These are phyloP conservation scores for Primulina eburnea DNA, from an alignment of 257 asterid species.

Conservation along the genomic window DNA sequence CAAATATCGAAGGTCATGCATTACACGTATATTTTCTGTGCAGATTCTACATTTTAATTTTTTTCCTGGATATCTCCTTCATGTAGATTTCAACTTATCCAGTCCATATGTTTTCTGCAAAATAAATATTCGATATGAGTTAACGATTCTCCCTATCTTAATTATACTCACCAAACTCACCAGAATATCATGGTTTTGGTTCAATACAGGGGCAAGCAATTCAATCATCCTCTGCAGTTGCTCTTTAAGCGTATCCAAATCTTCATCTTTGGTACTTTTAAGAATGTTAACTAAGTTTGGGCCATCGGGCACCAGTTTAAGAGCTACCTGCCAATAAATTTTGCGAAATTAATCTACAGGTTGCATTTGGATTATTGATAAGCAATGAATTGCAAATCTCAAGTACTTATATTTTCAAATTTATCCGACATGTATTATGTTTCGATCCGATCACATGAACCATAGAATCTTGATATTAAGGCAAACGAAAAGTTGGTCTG, in stretches of 20 bases:
- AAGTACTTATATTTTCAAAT: too few relatives aligned
- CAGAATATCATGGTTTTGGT: constrained; percentile 49
- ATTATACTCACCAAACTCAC: constrained; percentile 29
- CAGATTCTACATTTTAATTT: too few relatives aligned
- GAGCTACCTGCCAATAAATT: constrained; percentile 49
- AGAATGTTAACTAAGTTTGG: constrained; percentile 42
- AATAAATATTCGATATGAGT: background rate
- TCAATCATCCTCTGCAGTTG: constrained; percentile 47
- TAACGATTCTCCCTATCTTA: background rate
- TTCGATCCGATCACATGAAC: too few relatives aligned
- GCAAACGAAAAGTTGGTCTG: background rate
- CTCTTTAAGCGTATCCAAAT: constrained; percentile 44
- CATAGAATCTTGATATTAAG: background rate
- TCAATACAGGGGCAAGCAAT: constrained; percentile 47
- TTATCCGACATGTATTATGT: too few relatives aligned
- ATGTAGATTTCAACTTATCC: constrained; percentile 64
- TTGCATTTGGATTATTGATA: too few relatives aligned
- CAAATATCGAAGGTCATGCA: too few relatives aligned
- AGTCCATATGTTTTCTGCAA: constrained; percentile 53
- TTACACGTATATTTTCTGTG: too few relatives aligned
- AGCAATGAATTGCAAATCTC: too few relatives aligned
- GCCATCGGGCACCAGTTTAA: constrained; percentile 70
- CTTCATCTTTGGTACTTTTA: constrained; percentile 46
- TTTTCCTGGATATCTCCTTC: constrained; percentile 25
- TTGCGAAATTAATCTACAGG: too few relatives aligned